Evolutionary conservation across 2,329 filamentous ascomycete species (phyloP), one percentile per base, ranked within the genome.

Genomic region (Aspergillus latus): DNA sequence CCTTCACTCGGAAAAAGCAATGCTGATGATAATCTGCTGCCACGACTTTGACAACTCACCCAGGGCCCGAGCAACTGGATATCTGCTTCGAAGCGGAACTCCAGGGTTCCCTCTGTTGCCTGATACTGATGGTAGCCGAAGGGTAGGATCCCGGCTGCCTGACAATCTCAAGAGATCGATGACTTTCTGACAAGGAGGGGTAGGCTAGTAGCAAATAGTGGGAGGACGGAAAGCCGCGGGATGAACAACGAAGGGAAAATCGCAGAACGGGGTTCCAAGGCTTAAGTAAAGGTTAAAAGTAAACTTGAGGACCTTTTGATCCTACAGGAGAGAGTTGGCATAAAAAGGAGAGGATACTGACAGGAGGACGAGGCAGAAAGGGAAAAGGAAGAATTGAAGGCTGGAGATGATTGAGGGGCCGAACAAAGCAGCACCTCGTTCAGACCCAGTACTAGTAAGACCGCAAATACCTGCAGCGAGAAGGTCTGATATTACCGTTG

Each of bases 11-110:
- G 54, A 47, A 56, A 52, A 52, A 56, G 48, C 43, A 51, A 51
- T 30, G 32, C 7, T 4, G 40, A 11, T 34, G 15, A 46, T 42
- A 46, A 42, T 56, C 34, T 16, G n/a, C 48, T 39, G 42, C 47
- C 52, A 51, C 48, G 39, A 56, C 36, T 50, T 29, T 40, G 36
- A 56, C 36, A 56, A 56, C 54, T 56, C 54, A 52, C 54, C 42
- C 28, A 30, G 36, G 40, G 16, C 30, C 32, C 7, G 45, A 47
- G 15, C 15, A 34, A 32, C 16, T 26, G n/a, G 28, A 42, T 13
- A 32, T 44, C 49, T 51, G 39, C 6, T 28, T 21, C 34, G 49
- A 29, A 51, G 5, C 26, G 40, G 5, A 37, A 15, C 28, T 52
- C 26, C 26, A 5, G 10, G n/a, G 10, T 45, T 46, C 5, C 39